These are phyloP conservation scores for Amauroascus niger DNA, from an alignment of 2,329 filamentous ascomycete genomes.

Conservation along the genomic window DNA sequence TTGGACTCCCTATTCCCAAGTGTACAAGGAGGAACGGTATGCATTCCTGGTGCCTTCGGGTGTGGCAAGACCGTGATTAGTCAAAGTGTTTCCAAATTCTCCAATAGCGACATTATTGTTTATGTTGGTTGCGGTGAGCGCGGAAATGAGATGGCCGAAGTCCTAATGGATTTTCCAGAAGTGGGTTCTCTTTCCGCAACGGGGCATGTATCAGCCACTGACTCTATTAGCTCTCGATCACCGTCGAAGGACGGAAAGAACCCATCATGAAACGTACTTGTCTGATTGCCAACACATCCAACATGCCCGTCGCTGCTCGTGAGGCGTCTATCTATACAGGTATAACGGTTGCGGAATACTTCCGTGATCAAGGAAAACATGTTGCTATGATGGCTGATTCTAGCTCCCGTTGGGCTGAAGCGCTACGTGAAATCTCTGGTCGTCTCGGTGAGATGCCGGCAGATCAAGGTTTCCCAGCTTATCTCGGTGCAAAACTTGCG, in stretches of 20 bases:
- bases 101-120: conserved; percentile 97
- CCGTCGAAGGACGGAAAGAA: conserved; percentile 86
- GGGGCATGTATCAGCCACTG: neutral
- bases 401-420: conserved; percentile 95
- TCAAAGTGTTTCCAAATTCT: conserved; percentile 98
- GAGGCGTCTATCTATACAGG: conserved; percentile 98
- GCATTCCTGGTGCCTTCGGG: conserved; percentile 95
- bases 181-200: conserved; percentile 29
- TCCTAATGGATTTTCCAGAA: conserved; percentile 98
- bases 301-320: conserved; percentile 97
- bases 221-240: conserved; percentile 61
- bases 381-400: conserved; percentile 99
- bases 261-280: conserved; percentile 99
- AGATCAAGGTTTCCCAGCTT: conserved; percentile 98
- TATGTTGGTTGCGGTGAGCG: conserved; percentile 92
- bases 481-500: conserved; percentile 89
- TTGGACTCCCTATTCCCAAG: conserved; percentile 91
- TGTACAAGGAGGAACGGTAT: conserved; percentile 94
- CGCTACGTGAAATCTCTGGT: conserved; percentile 95
- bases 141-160: conserved; percentile 99
- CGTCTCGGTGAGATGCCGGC: conserved; percentile 99
- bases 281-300: conserved; percentile 96
- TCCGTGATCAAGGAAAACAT: conserved; percentile 91
- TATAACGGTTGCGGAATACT: conserved; percentile 92
- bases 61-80: conserved; percentile 99